Evolutionary conservation across 2,329 filamentous ascomycete genomes (phyloP), one percentile per base, ranked within the genome.

Genomic region (Fusarium mundagurra): DNA sequence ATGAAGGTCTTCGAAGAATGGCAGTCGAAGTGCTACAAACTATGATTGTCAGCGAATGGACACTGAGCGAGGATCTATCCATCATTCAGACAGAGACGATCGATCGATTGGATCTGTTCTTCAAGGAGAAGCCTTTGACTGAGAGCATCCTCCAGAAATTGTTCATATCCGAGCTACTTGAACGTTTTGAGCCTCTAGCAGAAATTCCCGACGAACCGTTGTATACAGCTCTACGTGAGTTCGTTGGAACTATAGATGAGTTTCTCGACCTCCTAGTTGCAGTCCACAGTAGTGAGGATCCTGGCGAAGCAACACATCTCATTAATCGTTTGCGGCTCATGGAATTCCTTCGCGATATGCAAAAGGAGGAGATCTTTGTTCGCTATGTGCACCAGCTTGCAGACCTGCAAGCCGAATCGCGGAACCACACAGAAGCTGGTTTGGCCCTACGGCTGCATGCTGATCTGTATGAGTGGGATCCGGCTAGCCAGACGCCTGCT

Each of bases 41-140:
- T 6, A 99, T 99, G 96, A 97, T 99, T 78, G 92, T 98, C 75
- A 97, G 95, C 83, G 96, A 99, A 83, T 99, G 96, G 96, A 95
- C 95, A 22, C 84, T 99, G 73, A 98, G 95, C 80, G 94, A 98
- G 80, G 96, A 98, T 80, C 85, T 99, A 54, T 93, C 93, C 6
- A 91, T 96, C 54, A 93, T 99, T 59, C 95, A 98, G 82, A 96
- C 95, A 5, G 96, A 98, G 82, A 95, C 98, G 86, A 98, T 99
- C 77, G 96, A 98, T 78, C 97, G 94, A 74, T 85, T 99, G 61
- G 96, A 99, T 80, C 87, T 89, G 31, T 90, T 98, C 60, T 98
- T 98, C 87, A 97, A 98, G 83, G 90, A 92, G 13, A 96, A 95
- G 83, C 91, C 92, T 11, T 87, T 97, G 79, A 97, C 93, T 1